Evolutionary conservation across 2,329 filamentous ascomycete genomes (phyloP).

Genomic region (Colletotrichum orbiculare): DNA sequence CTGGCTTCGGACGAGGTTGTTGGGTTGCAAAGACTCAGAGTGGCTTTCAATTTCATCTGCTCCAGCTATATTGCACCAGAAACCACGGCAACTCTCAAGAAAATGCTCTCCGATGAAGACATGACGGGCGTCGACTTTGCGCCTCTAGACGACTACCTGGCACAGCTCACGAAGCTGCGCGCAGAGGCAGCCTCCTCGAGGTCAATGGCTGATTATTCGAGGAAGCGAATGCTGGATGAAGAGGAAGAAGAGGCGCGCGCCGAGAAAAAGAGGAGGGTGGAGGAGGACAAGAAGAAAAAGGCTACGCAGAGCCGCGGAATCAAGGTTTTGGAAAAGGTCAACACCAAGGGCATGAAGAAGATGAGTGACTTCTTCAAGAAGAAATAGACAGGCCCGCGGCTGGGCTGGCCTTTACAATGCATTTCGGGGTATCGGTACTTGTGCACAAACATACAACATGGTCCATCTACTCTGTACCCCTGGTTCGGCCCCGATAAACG

Average conservation of each 20-base stretch:
- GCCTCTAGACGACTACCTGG: slow-evolving; percentile 77
- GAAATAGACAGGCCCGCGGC: slow-evolving; percentile 48
- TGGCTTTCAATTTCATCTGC: slow-evolving; percentile 73
- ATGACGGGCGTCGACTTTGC: slow-evolving; percentile 68
- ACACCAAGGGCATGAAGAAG: slow-evolving; percentile 95
- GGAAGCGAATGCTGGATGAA: slow-evolving; percentile 75
- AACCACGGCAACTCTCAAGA: slow-evolving; percentile 56
- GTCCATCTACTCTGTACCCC: slow-evolving; percentile 28
- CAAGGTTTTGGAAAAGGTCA: slow-evolving; percentile 86
- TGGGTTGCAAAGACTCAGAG: slow-evolving; percentile 71
- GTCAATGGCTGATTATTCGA: slow-evolving; percentile 75
- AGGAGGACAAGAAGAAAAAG: slow-evolving; percentile 90
- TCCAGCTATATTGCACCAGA: slow-evolving; percentile 66
- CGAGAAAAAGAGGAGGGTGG: slow-evolving; percentile 86
- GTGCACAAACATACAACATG: slow-evolving; percentile 27
- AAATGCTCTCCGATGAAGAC: slow-evolving; percentile 50
- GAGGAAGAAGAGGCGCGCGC: slow-evolving; percentile 72
- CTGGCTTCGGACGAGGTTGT: slow-evolving; percentile 60
- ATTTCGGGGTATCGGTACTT: slow-evolving; percentile 35
- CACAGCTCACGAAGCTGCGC: slow-evolving; percentile 73
- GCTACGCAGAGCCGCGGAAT: slow-evolving; percentile 79
- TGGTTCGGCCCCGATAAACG: slow-evolving; percentile 35
- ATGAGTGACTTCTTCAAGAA: slow-evolving; percentile 94
- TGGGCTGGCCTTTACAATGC: slow-evolving; percentile 21
- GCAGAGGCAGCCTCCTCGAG: slow-evolving; percentile 77